phyloP scores from a whole-genome alignment of 345 rosid genomes.

The Toxicodendron radicans region DNA sequence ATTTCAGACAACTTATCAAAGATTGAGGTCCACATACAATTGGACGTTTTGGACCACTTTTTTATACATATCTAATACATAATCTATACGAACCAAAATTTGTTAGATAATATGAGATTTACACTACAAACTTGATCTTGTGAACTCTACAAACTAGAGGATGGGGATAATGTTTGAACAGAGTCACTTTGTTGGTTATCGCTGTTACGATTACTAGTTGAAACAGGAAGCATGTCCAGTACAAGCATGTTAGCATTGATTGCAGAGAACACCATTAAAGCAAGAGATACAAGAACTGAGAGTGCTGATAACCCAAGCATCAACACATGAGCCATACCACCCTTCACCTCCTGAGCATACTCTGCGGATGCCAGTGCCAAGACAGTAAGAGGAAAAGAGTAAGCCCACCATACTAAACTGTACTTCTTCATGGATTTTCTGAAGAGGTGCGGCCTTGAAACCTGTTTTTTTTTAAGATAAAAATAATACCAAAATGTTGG shows the following conservation, averaged over 20 bases:
- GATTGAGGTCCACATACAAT: too few species aligned
- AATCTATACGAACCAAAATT: background rate
- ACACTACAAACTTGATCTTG: background rate
- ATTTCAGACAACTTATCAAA: too few species aligned
- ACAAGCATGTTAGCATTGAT: conserved; percentile 12
- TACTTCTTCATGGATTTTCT: conserved; percentile 43
- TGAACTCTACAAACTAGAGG: background rate
- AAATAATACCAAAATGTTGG: background rate
- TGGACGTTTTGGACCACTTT: too few species aligned
- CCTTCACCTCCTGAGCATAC: conserved; percentile 36
- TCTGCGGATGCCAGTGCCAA: conserved; percentile 36
- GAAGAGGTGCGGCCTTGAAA: conserved; percentile 34
- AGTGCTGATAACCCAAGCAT: conserved; percentile 31
- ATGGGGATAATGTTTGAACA: background rate
- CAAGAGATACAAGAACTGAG: conserved; percentile 31
- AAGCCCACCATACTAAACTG: conserved; percentile 46
- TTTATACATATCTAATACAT: too few species aligned
- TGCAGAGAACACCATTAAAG: conserved; percentile 25
- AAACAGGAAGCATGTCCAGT: background rate
- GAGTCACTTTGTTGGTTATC: background rate
- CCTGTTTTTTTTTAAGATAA: conserved; percentile 10
- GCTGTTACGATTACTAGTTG: background rate
- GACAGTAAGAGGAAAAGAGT: conserved; percentile 40
- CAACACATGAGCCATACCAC: conserved; percentile 24
- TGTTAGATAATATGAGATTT: background rate